Conservation (phyloP, 139 green algal genomes). For the Tetratostichococcus sp. region DNA sequence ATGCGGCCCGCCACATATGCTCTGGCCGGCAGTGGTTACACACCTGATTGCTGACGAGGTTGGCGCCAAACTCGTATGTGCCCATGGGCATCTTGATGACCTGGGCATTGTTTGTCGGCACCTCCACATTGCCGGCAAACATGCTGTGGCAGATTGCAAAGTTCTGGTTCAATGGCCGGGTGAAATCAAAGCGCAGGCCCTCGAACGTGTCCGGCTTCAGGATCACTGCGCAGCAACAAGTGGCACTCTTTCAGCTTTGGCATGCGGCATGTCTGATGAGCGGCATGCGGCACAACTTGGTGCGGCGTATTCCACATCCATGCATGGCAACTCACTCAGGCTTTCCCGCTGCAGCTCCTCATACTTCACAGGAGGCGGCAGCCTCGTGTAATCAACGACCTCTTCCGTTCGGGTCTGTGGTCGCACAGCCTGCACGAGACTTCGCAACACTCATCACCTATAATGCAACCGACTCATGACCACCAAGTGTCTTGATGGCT, state of each 20-base stretch:
- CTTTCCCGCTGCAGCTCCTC: conserved; percentile 91
- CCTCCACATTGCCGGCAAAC: conserved; percentile 91
- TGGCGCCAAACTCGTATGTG: conserved; percentile 98
- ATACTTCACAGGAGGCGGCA: conserved; percentile 87
- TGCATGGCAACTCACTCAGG: conserved; percentile 56
- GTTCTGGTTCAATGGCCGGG: conserved; percentile 94
- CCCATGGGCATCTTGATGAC: conserved; percentile 81
- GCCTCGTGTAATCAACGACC: conserved; percentile 39
- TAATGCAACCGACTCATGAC: no score
- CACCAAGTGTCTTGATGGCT: no score
- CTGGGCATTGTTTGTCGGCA: conserved; percentile 65
- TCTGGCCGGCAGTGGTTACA: no score
- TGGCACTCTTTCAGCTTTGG: not conserved
- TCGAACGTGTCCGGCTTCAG: conserved; percentile 97
- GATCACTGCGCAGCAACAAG: conserved; percentile 64
- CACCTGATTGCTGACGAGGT: conserved; percentile 80
- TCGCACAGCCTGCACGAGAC: not conserved
- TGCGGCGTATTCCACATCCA: no score
- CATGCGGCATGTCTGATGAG: no score
- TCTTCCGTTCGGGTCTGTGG: not conserved
- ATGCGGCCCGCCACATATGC: no score
- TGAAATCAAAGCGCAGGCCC: conserved; percentile 95
- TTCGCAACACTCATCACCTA: not conserved
- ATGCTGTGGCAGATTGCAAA: conserved; percentile 93
- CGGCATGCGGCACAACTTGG: no score